phyloP scores from a whole-genome alignment of 2,329 filamentous ascomycete genomes.

The Fusarium napiforme region DNA sequence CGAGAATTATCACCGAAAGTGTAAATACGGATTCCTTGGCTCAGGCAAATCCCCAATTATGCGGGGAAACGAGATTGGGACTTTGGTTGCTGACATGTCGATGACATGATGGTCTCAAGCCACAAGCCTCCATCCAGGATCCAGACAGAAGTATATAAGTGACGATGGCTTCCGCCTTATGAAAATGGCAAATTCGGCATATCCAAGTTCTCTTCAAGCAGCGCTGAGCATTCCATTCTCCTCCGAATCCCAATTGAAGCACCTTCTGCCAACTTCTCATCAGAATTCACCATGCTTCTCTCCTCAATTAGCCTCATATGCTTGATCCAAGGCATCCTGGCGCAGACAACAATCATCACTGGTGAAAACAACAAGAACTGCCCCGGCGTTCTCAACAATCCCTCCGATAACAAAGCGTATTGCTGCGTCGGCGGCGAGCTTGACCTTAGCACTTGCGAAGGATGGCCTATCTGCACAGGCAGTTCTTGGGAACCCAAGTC shows the following conservation, averaged over 20 bases:
- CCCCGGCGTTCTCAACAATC: slow-evolving; percentile 1
- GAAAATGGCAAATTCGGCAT: neutral
- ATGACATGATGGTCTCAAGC: neutral
- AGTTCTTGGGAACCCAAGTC: neutral
- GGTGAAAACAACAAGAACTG: neutral
- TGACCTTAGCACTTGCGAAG: slow-evolving; percentile 15
- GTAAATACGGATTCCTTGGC: neutral
- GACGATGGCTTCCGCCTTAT: neutral
- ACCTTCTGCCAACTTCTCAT: neutral
- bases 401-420: neutral
- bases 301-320: neutral
- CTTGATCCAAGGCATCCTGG: neutral
- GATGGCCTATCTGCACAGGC: slow-evolving; percentile 25
- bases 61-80: neutral
- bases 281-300: neutral
- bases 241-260: neutral
- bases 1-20: neutral
- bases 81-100: neutral
- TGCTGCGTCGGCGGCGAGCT: slow-evolving; percentile 21
- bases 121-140: neutral
- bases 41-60: neutral
- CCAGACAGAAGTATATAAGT: neutral
- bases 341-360: neutral
- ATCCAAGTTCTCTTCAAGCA: neutral
- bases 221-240: neutral